These are phyloP conservation scores for Phytophthora syringae DNA, from an alignment of 352 stramenopile genomes.

Conservation along the genomic window DNA sequence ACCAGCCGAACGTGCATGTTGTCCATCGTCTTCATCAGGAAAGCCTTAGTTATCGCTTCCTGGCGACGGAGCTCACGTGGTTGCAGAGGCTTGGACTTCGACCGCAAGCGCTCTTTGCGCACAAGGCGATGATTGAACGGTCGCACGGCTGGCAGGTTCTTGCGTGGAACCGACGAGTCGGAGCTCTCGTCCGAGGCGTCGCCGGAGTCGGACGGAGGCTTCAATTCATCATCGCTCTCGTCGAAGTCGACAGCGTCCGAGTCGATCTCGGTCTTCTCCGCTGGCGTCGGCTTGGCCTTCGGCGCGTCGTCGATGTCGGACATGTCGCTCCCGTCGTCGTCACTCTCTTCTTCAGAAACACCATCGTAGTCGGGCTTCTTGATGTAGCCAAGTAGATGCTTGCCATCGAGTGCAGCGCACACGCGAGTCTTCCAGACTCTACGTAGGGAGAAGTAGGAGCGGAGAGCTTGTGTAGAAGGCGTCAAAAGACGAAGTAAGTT, in stretches of 20 bases:
- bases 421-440: conserved; percentile 10
- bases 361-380: conserved; percentile 14
- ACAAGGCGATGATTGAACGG: no score
- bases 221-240: conserved; percentile 12
- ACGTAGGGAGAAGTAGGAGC: no score
- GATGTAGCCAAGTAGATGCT: conserved; percentile 20
- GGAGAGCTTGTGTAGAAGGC: no score
- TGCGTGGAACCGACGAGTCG: background rate
- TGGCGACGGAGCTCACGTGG: no score
- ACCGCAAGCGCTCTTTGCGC: no score
- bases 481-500: no score
- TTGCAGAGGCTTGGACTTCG: background rate
- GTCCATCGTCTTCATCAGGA: conserved; percentile 34
- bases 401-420: conserved; percentile 11
- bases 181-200: background rate
- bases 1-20: conserved; percentile 23
- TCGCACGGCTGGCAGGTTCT: background rate
- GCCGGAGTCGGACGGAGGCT: conserved; percentile 1
- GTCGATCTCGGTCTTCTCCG: background rate
- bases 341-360: background rate
- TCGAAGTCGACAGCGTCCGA: conserved; percentile 9
- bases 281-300: background rate
- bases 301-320: conserved; percentile 1
- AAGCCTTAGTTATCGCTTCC: conserved; percentile 23
- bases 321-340: background rate